These are phyloP conservation scores for Aspergillus ibericus DNA, from an alignment of 2,329 filamentous ascomycete genomes.

Conservation along the genomic window DNA sequence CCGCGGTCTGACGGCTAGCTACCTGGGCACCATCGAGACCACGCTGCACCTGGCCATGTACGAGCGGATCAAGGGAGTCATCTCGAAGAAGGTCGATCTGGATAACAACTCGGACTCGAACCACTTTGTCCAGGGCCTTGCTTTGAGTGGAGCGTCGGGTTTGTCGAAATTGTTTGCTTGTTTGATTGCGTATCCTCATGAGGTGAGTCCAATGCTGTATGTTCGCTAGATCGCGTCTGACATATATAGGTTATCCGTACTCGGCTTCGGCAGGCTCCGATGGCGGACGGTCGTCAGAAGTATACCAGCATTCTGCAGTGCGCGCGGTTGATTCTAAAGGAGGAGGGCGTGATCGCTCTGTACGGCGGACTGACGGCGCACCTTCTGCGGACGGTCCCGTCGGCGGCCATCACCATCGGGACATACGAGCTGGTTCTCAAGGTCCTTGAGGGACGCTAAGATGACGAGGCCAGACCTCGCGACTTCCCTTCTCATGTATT, in stretches of 20 bases:
- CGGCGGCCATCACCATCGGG: slow-evolving; percentile 38
- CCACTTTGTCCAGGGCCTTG: slow-evolving; percentile 18
- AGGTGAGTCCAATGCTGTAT: slow-evolving; percentile 22
- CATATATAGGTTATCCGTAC: slow-evolving; percentile 35
- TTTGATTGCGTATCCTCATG: slow-evolving; percentile 37
- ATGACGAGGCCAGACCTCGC: not conserved
- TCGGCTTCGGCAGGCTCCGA: slow-evolving; percentile 36
- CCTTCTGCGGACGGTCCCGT: slow-evolving; percentile 37
- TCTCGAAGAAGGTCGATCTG: slow-evolving; percentile 17
- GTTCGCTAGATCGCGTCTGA: not conserved
- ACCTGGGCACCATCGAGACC: slow-evolving; percentile 38
- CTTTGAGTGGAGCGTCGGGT: slow-evolving; percentile 33
- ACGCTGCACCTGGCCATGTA: slow-evolving; percentile 39
- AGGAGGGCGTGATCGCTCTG: slow-evolving; percentile 37
- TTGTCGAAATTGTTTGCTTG: slow-evolving; percentile 36
- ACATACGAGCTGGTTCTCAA: slow-evolving; percentile 40
- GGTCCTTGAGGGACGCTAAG: slow-evolving; percentile 14
- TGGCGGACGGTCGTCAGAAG: slow-evolving; percentile 35
- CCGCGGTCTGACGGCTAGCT: slow-evolving; percentile 77
- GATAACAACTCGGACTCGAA: slow-evolving; percentile 14
- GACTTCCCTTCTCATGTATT: slow-evolving; percentile 5
- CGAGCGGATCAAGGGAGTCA: slow-evolving; percentile 34
- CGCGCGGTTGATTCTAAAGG: slow-evolving; percentile 34
- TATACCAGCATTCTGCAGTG: slow-evolving; percentile 39
- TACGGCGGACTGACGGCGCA: slow-evolving; percentile 40